These are phyloP conservation scores for Dioszegia crocea DNA, from an alignment of 768 basidiomycete species.

Conservation along the genomic window DNA sequence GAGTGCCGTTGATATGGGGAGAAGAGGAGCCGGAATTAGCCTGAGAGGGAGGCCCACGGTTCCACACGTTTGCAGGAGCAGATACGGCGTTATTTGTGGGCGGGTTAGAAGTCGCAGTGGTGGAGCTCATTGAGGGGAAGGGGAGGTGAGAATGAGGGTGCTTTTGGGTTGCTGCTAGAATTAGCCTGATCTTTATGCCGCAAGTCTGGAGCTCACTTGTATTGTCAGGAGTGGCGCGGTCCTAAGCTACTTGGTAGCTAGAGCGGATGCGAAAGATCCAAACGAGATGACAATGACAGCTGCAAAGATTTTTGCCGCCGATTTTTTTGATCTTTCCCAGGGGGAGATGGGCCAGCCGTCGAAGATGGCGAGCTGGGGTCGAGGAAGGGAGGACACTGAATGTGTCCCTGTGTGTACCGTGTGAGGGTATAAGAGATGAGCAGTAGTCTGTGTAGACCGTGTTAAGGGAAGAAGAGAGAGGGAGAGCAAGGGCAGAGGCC, in stretches of 20 bases:
- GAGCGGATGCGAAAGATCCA: too few species aligned
- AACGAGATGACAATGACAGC: neutral
- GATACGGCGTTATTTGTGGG: constrained; percentile 5
- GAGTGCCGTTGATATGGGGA: neutral
- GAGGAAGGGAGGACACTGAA: neutral
- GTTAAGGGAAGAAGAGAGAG: neutral
- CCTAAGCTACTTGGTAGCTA: too few species aligned
- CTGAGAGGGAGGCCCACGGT: constrained; percentile 70
- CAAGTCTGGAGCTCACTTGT: too few species aligned
- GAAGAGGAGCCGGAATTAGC: constrained; percentile 59
- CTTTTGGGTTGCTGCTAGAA: neutral
- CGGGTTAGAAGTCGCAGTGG: neutral
- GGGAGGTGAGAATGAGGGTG: neutral
- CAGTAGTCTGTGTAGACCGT: neutral
- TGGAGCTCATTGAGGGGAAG: constrained; percentile 4
- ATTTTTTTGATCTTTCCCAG: neutral
- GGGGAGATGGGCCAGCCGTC: neutral
- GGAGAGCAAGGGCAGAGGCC: neutral
- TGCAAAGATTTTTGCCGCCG: neutral
- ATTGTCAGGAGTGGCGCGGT: too few species aligned
- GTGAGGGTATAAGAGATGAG: neutral
- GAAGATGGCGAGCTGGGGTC: neutral
- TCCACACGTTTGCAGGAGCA: constrained; percentile 68
- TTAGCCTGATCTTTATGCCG: too few species aligned
- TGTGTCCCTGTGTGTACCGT: neutral